Percentiles rank a stretch among this genome's conserved stretches.
These are phyloP conservation scores for Talaromyces sp. DNA, from an alignment of 2,329 filamentous ascomycete genomes.

Conservation along the genomic window DNA sequence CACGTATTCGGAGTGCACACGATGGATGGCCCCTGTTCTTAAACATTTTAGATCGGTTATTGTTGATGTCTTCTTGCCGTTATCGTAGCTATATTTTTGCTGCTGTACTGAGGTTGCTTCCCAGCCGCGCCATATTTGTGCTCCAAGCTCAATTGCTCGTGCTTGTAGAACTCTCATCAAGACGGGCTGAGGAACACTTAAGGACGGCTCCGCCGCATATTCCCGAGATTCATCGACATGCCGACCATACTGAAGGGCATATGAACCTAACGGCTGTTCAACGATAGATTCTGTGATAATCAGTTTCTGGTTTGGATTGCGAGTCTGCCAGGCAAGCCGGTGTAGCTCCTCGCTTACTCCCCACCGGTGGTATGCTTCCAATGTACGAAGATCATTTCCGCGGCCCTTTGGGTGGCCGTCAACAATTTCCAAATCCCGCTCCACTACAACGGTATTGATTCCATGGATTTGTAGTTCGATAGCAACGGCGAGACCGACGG, in stretches of 20 bases:
- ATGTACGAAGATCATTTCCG: neutral
- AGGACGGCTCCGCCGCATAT: neutral
- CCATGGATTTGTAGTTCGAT: neutral
- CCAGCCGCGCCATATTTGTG: neutral
- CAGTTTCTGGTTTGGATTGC: neutral
- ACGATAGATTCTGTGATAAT: neutral
- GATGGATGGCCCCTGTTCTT: neutral
- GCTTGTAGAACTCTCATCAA: neutral
- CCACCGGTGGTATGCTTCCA: neutral
- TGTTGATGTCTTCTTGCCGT: neutral
- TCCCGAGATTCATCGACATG: neutral
- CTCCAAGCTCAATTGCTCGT: constrained; percentile 2
- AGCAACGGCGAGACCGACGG: neutral
- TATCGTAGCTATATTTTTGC: neutral
- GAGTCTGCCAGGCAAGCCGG: neutral
- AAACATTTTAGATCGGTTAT: neutral
- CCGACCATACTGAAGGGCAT: neutral
- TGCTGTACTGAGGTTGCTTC: neutral
- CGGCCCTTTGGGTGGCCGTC: constrained; percentile 3
- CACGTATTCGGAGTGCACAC: neutral
- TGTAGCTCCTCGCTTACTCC: neutral
- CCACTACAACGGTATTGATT: neutral
- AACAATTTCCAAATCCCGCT: neutral
- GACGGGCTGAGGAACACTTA: neutral
- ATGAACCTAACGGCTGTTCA: neutral